A percentile compares a stretch with the other conserved stretches of the same genome.
Evolutionary conservation across 2,329 filamentous ascomycete genomes (phyloP).

Genomic region (Zasmidium angulare): DNA sequence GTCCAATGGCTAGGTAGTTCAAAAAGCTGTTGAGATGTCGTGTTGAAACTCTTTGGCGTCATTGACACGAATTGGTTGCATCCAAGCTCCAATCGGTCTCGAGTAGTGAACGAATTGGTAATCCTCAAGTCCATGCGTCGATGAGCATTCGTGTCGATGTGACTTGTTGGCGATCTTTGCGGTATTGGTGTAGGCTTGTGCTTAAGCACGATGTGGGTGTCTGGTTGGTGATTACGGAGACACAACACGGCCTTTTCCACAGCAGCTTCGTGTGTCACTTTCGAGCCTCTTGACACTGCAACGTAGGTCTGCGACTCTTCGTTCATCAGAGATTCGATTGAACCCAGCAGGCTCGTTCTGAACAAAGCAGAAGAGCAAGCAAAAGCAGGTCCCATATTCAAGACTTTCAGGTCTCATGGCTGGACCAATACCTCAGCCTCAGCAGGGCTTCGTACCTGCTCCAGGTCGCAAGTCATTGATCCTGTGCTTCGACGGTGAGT

Average conservation of each 20-base stretch:
- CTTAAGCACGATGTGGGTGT: too few relatives aligned
- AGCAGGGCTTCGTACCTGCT: neutral
- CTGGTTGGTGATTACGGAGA: too few relatives aligned
- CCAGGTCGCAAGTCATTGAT: constrained; percentile 4
- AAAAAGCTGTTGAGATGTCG: neutral
- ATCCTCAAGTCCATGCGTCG: too few relatives aligned
- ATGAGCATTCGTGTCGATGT: neutral
- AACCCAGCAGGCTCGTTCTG: neutral
- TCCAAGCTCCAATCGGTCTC: neutral
- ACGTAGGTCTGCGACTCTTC: neutral
- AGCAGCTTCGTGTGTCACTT: neutral
- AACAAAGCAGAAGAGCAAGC: neutral
- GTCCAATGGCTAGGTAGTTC: neutral
- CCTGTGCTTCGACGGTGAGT: constrained; percentile 6
- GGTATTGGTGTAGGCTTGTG: too few relatives aligned
- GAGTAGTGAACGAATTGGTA: neutral
- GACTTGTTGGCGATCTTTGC: neutral
- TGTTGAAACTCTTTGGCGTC: neutral
- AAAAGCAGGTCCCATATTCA: neutral
- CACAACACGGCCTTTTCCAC: neutral
- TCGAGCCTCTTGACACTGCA: neutral
- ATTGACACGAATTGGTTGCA: neutral
- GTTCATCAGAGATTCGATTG: neutral
- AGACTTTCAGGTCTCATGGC: neutral
- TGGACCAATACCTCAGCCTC: neutral